Base-by-base conservation (phyloP, 257 asterid species). In the Petunia secreta region DNA sequence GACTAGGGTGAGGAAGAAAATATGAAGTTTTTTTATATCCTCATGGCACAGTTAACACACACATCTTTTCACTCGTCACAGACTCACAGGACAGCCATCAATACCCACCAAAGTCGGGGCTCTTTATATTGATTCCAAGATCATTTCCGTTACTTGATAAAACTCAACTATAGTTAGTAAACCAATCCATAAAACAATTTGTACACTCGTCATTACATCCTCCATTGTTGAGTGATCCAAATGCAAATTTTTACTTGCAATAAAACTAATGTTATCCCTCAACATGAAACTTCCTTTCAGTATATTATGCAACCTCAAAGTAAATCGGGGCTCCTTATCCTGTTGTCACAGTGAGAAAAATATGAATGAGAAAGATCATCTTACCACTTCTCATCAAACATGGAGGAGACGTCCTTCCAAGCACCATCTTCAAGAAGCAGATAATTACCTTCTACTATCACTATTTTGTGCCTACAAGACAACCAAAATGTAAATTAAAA, bases 371-470 rank as follows among this genome's bases (percentile, higher is more conserved):
- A 78, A 79, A 81, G 69, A 84, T 55, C 58, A 46, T 55, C n/a
- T 84, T 90, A 95, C 99, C 99, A 95, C 81, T 91, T 95, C 88
- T 93, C 98, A 68, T 95, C 97, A 73, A 95, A 90, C 82, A 86
- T 71, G 63, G 87, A 85, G 77, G 98, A 88, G 83, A 95, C 77
- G 81, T 93, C 97, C 86, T 86, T 89, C 99, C 99, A 95, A 71
- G 79, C 84, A 34, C 87, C 92, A 77, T 91, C 93, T 52, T 91
- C 96, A 88, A 92, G 81, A 54, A 95, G 87, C 91, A 95, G 85
- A 88, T 95, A 95, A 83, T 93, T 93, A 66, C 98, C 99, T 88
- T 95, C 99, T 69, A 92, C 97, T 85, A 95, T 89, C 83, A 94
- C 94, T 74, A 94, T 89, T 87, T 94, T 94, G 91, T 94, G 98